Conservation (phyloP, 345 rosid species). For the Populus alba region DNA sequence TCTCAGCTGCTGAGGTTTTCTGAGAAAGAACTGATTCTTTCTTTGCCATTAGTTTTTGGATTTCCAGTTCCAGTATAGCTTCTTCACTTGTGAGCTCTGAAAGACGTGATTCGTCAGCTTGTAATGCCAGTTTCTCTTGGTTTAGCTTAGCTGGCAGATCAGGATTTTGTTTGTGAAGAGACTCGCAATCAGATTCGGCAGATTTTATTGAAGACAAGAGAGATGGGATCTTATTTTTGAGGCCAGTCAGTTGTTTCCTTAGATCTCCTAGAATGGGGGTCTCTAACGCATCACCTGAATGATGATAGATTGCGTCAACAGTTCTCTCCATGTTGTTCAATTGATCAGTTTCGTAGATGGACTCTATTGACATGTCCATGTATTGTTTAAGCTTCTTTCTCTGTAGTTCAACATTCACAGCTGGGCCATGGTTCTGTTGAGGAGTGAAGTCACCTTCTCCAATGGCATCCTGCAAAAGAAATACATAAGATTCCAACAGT, state of each 20-base stretch:
- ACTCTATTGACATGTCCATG: neutral
- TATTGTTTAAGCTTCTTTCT: neutral
- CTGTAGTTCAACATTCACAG: neutral
- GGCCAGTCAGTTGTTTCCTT: neutral
- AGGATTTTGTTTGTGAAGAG: neutral
- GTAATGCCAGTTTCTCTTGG: neutral
- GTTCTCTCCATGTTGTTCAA: neutral
- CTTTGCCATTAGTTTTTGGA: neutral
- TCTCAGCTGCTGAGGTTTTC: neutral
- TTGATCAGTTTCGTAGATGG: neutral
- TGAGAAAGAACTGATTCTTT: neutral
- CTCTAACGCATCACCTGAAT: neutral
- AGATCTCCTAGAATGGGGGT: neutral
- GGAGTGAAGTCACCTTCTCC: neutral
- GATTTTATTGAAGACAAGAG: neutral
- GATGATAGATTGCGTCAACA: neutral
- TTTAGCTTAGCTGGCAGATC: neutral
- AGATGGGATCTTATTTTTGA: neutral
- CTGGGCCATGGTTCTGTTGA: neutral
- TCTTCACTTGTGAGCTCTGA: neutral
- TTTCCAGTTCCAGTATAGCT: neutral
- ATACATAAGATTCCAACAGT: neutral
- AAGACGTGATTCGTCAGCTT: neutral
- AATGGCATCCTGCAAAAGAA: neutral
- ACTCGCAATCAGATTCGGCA: neutral